phyloP scores from a whole-genome alignment of 352 stramenopile species.

The Globisporangium apiculatum region DNA sequence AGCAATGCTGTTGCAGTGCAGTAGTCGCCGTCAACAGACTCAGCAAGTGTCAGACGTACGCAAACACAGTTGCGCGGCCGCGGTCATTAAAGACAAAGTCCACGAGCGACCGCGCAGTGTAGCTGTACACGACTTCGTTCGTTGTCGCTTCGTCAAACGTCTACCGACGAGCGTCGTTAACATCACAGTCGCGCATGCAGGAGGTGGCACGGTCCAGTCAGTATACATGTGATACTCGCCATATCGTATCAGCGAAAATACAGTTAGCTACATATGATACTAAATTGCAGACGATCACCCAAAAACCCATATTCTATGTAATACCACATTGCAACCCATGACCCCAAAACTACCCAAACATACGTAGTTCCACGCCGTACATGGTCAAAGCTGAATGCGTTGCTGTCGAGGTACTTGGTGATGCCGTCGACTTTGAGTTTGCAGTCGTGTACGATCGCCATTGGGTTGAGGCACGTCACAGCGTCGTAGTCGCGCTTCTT shows the following conservation, averaged over 20 bases:
- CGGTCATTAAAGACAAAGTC: slow-evolving; percentile 91
- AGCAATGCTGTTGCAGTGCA: not conserved
- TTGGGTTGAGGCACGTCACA: slow-evolving; percentile 93
- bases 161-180: slow-evolving; percentile 21
- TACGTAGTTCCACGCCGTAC: slow-evolving; percentile 13
- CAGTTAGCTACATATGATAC: too few relatives aligned
- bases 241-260: too few relatives aligned
- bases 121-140: slow-evolving; percentile 93
- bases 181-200: slow-evolving; percentile 6
- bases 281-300: too few relatives aligned
- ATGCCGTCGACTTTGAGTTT: slow-evolving; percentile 98
- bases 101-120: slow-evolving; percentile 89
- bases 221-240: too few relatives aligned
- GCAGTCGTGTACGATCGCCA: slow-evolving; percentile 94
- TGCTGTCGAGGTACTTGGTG: slow-evolving; percentile 98
- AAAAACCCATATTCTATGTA: too few relatives aligned
- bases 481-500: slow-evolving; percentile 94
- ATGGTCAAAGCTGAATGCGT: slow-evolving; percentile 90
- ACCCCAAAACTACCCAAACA: not conserved
- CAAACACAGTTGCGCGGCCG: slow-evolving; percentile 94
- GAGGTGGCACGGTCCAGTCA: too few relatives aligned
- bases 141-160: slow-evolving; percentile 91
- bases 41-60: slow-evolving; percentile 44
- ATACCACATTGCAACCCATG: too few relatives aligned
- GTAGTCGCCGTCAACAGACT: not conserved